Evolutionary conservation across 805 yeast species (phyloP).

Genomic region (Sugiyamaella marilandica): DNA sequence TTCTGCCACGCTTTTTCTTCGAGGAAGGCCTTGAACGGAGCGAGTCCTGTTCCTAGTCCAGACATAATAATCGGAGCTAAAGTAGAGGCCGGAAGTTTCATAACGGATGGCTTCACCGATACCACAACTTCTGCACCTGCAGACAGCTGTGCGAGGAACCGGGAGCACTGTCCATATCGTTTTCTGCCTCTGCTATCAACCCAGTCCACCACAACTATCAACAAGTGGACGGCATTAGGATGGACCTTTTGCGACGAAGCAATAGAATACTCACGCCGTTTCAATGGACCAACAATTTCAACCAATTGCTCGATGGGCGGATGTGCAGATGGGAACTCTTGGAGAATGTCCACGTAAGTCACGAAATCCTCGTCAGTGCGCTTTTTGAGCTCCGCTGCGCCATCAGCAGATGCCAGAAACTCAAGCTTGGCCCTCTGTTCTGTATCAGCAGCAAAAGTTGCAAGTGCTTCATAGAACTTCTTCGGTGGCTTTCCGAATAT

Average conservation of each 20-base stretch:
- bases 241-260: slow-evolving; percentile 94
- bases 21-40: slow-evolving; percentile 95
- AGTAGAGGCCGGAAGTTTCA: slow-evolving; percentile 87
- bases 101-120: slow-evolving; percentile 92
- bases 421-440: slow-evolving; percentile 58
- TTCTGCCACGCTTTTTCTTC: slow-evolving; percentile 94
- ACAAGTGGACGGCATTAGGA: slow-evolving; percentile 82
- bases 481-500: slow-evolving; percentile 94
- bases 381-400: slow-evolving; percentile 78
- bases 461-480: slow-evolving; percentile 81
- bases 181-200: slow-evolving; percentile 75
- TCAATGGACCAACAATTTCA: slow-evolving; percentile 73
- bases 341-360: slow-evolving; percentile 76
- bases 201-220: slow-evolving; percentile 97
- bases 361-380: slow-evolving; percentile 80
- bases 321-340: slow-evolving; percentile 73
- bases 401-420: slow-evolving; percentile 66
- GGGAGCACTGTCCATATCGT: slow-evolving; percentile 92
- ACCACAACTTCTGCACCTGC: slow-evolving; percentile 87
- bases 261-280: slow-evolving; percentile 96
- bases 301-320: slow-evolving; percentile 69
- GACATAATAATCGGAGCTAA: slow-evolving; percentile 93
- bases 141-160: slow-evolving; percentile 71
- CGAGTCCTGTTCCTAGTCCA: slow-evolving; percentile 96
- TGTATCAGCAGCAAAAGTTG: slow-evolving; percentile 65